Conservation (phyloP, 2,329 filamentous ascomycete genomes). For the Aspergillus flavus region DNA sequence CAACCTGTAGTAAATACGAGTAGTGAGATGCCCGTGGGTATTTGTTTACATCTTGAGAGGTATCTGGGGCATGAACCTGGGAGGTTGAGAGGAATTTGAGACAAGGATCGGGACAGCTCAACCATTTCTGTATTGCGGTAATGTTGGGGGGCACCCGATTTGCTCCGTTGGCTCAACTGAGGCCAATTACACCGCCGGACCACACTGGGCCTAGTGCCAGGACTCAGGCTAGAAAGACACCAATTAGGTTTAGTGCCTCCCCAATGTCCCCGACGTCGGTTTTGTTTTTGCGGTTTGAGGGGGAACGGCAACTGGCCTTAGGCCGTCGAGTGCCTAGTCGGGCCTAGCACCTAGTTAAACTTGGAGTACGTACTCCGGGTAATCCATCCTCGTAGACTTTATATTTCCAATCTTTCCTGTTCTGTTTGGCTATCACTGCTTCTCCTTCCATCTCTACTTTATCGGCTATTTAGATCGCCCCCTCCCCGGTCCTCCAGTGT, state of each 20-base stretch:
- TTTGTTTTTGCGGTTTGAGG: background rate
- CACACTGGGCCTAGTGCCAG: conserved; percentile 14
- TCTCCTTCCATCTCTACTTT: conserved; percentile 7
- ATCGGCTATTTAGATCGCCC: background rate
- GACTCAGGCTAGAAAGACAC: background rate
- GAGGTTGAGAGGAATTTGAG: background rate
- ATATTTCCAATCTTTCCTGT: conserved; percentile 12
- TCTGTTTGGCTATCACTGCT: background rate
- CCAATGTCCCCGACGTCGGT: conserved; percentile 7
- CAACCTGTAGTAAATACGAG: background rate
- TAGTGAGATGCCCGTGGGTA: background rate
- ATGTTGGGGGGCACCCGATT: conserved; percentile 24
- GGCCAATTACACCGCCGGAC: conserved; percentile 18
- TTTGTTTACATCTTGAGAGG: background rate
- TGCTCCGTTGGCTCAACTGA: conserved; percentile 25
- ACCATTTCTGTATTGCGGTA: conserved; percentile 4
- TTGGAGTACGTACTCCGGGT: background rate
- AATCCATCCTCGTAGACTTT: conserved; percentile 9
- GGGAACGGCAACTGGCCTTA: background rate
- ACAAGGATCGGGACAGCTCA: background rate
- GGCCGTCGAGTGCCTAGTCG: background rate
- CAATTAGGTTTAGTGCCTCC: background rate
- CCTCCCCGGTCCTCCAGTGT: background rate
- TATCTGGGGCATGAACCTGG: background rate
- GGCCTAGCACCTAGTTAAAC: background rate